Evolutionary conservation across 2,329 filamentous ascomycete species (phyloP), one percentile per base, ranked within the genome.

Genomic region (Fusarium buxicola): DNA sequence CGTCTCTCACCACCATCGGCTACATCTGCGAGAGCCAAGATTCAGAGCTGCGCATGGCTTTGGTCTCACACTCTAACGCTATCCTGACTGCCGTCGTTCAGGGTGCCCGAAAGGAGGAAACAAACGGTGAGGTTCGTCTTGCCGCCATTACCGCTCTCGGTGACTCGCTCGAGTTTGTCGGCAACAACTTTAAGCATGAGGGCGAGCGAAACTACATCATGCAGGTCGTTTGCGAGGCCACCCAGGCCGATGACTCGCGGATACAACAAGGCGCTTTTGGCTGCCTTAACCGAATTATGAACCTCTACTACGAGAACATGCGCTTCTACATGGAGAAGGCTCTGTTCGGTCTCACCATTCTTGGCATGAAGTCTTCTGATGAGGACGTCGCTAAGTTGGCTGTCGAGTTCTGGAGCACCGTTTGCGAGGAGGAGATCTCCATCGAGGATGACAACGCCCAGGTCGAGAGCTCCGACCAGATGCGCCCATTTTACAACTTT

Each of bases 241-340:
- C 95, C 52, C 95, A 99, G 81, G 93, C 94, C 70, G 85, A 91
- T 1, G 95, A 99, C 77, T 87, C 86, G 57, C 88, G 93, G 74
- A 96, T 99, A 77, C 94, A 98, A 79, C 92, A 97, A 76, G 94
- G 93, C 60, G 92, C 95, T 38, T 99, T 97, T 76, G 95, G 95
- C 71, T 98, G 95, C 77, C 82, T 99, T 69, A 99, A 99, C 86
- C 89, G 95, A 73, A 98, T 99, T 78, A 99, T 99, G 95, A 92
- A 86, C 60, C 86, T 97, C 64, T 99, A 99, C 84, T 99, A 99
- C 78, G 95, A 99, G 73, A 96, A 97, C 82, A 99, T 99, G 95
- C 90, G 94, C 73, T 99, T 97, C 81, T 99, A 99, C 83, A 99
- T 99, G 95, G 95, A 99, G 84, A 98, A 98, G 87, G 95, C 95